Percentiles rank a stretch among this genome's conserved stretches.
Conservation (phyloP, 1,284 basidiomycete species). For the Leccinum subspadiceum region DNA sequence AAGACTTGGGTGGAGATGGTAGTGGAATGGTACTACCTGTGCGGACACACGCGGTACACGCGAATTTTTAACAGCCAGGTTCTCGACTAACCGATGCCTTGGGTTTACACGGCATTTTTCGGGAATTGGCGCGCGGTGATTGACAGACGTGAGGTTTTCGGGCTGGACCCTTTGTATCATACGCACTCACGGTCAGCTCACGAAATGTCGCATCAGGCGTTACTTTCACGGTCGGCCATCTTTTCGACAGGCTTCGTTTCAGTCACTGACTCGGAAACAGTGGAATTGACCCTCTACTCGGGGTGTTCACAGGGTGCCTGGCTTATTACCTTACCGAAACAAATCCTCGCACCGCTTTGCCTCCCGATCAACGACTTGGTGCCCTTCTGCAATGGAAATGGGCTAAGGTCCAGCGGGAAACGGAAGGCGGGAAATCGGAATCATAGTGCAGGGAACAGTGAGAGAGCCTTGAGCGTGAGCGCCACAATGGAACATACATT, state of each 20-base stretch:
- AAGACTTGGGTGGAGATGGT: background rate
- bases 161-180: constrained; percentile 1
- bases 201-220: constrained; percentile 28
- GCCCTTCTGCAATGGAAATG: constrained; percentile 74
- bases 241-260: background rate
- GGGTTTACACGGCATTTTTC: constrained; percentile 30
- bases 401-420: constrained; percentile 33
- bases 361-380: constrained; percentile 61
- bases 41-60: constrained; percentile 8
- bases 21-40: constrained; percentile 3
- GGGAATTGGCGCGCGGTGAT: constrained; percentile 19
- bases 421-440: constrained; percentile 9
- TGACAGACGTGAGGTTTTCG: constrained; percentile 5
- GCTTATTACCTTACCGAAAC: constrained; percentile 85
- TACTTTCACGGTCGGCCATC: constrained; percentile 51
- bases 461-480: background rate
- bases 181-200: constrained; percentile 1
- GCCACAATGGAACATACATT: background rate
- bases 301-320: constrained; percentile 78
- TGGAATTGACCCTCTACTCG: constrained; percentile 69
- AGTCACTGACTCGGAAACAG: constrained; percentile 35
- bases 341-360: constrained; percentile 75
- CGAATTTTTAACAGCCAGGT: constrained; percentile 27
- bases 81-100: constrained; percentile 26
- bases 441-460: background rate